Evolutionary conservation across 2,329 filamentous ascomycete species (phyloP).

Genomic region (Neonectria ditissima): DNA sequence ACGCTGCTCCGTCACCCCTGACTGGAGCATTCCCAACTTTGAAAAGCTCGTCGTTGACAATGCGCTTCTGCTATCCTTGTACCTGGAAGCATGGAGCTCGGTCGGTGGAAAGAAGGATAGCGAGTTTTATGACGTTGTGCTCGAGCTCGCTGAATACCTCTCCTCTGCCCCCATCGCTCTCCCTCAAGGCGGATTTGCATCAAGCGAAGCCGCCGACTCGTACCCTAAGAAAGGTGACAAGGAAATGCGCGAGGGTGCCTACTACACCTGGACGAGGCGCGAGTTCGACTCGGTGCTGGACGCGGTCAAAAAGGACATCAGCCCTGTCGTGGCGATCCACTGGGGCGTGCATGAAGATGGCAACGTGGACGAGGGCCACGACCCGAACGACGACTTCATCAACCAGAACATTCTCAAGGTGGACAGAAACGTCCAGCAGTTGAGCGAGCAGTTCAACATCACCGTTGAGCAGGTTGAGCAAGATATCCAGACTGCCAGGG

Average conservation of each 20-base stretch:
- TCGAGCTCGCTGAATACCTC: slow-evolving; percentile 89
- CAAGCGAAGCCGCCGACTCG: slow-evolving; percentile 92
- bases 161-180: slow-evolving; percentile 76
- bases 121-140: slow-evolving; percentile 81
- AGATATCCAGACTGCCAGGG: slow-evolving; percentile 74
- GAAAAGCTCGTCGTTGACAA: slow-evolving; percentile 98
- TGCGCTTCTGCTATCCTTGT: slow-evolving; percentile 83
- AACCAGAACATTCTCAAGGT: slow-evolving; percentile 91
- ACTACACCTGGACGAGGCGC: slow-evolving; percentile 91
- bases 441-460: slow-evolving; percentile 81
- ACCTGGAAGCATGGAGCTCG: slow-evolving; percentile 85
- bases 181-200: slow-evolving; percentile 80
- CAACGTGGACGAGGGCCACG: slow-evolving; percentile 84
- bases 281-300: slow-evolving; percentile 83
- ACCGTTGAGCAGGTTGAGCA: slow-evolving; percentile 75
- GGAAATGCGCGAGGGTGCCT: slow-evolving; percentile 91
- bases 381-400: slow-evolving; percentile 93
- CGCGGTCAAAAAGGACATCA: slow-evolving; percentile 64
- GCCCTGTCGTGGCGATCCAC: slow-evolving; percentile 81
- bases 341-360: slow-evolving; percentile 88
- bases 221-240: slow-evolving; percentile 77
- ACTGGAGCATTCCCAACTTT: slow-evolving; percentile 96
- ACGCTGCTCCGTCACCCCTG: slow-evolving; percentile 87
- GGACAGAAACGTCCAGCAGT: slow-evolving; percentile 72
- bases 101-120: slow-evolving; percentile 63